Evolutionary conservation across 768 basidiomycete genomes (phyloP), one percentile per base, ranked within the genome.

Genomic region (Pisolithus tinctorius): DNA sequence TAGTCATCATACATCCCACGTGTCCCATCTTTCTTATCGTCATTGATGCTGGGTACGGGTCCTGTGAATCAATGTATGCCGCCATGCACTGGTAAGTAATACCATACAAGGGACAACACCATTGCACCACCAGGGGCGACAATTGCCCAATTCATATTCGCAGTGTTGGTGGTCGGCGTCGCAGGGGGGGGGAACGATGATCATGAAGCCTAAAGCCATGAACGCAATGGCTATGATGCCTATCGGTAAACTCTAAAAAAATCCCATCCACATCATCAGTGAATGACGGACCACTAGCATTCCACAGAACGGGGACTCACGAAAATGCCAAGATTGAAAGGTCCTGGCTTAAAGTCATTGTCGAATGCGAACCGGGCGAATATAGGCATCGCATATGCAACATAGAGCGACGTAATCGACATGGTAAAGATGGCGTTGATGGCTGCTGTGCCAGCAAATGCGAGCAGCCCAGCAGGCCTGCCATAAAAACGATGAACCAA

Each of bases 51-150:
- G 50, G 67, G 54, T n/a, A 85, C 69, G 0, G 86, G 86, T 0
- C 85, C 86, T 6, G 69, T 77, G 61, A 88, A 88, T 86, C 86
- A 88, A 55, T 84, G 68, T 6, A 75, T 71, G 5, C 86, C 88
- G 11, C 87, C 86, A 51, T 86, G 85, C 26, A 70, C 68, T 0
- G 84, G 84, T 61, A 84, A 74, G 68, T 81, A 88, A 62, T 82
- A 89, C 72, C 81, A 89, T 1, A 71, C 54, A 11, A 83, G 58
- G 1, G 83, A 77, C 20, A 87, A 71, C 4, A 72, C 39, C 48
- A 86, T 66, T 2, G 80, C 74, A 2, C 81, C 83, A 0, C 80
- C 81, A 3, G 82, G 66, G 7, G 89, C 84, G 30, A 85, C 80
- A 34, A 83, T 71, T 0, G 81, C 77, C 58, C 88, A 89, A 65